These are phyloP conservation scores for Pseudogymnoascus verrucosus DNA, from an alignment of 2,329 filamentous ascomycete species.

Conservation along the genomic window DNA sequence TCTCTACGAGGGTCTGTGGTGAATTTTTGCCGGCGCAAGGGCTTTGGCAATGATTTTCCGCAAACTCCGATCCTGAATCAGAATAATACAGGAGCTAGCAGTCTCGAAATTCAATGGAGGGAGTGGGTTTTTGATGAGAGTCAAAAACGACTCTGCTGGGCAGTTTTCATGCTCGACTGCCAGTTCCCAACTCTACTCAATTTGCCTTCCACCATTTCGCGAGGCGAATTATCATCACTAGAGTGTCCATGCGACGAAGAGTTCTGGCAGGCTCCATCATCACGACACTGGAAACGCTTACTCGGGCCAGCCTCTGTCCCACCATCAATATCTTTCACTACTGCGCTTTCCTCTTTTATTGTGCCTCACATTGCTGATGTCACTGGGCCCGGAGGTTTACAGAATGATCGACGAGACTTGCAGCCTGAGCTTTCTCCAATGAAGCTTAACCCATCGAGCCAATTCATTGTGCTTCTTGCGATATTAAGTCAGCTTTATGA, in stretches of 20 bases:
- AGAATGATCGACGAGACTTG: not conserved
- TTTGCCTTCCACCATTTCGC: conserved; percentile 18
- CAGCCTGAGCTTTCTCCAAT: conserved; percentile 12
- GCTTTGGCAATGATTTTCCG: not conserved
- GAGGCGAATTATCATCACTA: conserved; percentile 19
- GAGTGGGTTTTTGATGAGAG: conserved; percentile 12
- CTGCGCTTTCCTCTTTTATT: conserved; percentile 20
- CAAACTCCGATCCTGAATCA: not conserved
- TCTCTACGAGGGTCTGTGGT: conserved; percentile 19
- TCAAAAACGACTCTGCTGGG: conserved; percentile 20
- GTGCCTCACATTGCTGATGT: conserved; percentile 9
- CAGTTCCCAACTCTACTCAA: conserved; percentile 21
- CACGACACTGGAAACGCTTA: conserved; percentile 19
- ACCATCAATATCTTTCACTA: conserved; percentile 18
- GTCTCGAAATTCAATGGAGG: not conserved
- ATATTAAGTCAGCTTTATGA: conserved; percentile 18
- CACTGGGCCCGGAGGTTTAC: not conserved
- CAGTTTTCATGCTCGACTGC: conserved; percentile 19
- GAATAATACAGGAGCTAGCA: not conserved
- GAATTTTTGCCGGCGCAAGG: not conserved
- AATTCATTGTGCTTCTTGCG: conserved; percentile 19
- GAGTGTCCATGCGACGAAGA: conserved; percentile 21
- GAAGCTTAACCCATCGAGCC: conserved; percentile 20
- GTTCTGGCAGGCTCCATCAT: conserved; percentile 21
- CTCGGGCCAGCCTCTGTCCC: conserved; percentile 18